Conservation (phyloP, 1,139 yeast species). For the Geotrichum macrosporum region DNA sequence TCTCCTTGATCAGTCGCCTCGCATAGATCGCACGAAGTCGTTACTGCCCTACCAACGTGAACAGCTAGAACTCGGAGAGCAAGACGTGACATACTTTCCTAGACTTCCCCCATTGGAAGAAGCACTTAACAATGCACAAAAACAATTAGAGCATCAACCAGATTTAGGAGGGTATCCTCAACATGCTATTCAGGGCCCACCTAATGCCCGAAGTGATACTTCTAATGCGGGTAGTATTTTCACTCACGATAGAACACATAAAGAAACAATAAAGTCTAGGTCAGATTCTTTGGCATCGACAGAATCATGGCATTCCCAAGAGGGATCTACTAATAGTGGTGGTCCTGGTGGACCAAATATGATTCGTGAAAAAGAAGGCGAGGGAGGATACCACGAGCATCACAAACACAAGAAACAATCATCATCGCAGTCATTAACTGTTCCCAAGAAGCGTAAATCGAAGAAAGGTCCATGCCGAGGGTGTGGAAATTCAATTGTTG, state of each 20-base stretch:
- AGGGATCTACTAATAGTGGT: neutral
- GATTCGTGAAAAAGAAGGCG: neutral
- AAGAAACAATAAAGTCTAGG: slow-evolving; percentile 2
- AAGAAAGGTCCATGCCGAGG: slow-evolving; percentile 34
- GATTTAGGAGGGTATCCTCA: too few species aligned
- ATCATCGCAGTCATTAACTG: too few species aligned
- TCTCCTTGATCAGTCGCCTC: slow-evolving; percentile 14
- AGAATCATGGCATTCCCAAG: neutral
- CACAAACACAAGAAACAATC: neutral
- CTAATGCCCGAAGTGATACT: neutral
- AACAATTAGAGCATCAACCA: neutral
- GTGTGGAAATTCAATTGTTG: slow-evolving; percentile 51
- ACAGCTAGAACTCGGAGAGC: slow-evolving; percentile 1
- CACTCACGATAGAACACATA: neutral
- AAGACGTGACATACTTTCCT: neutral
- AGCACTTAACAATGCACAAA: neutral
- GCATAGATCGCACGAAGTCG: slow-evolving; percentile 16
- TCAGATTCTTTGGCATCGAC: slow-evolving; percentile 11
- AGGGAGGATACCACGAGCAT: neutral
- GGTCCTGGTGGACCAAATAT: neutral
- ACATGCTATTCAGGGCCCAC: neutral
- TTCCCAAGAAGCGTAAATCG: slow-evolving; percentile 3
- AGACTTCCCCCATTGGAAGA: neutral
- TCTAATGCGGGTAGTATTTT: neutral
- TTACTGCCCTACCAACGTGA: slow-evolving; percentile 19